Conservation (phyloP, 495 filamentous ascomycete species). For the Aspergillus mulundensis region DNA sequence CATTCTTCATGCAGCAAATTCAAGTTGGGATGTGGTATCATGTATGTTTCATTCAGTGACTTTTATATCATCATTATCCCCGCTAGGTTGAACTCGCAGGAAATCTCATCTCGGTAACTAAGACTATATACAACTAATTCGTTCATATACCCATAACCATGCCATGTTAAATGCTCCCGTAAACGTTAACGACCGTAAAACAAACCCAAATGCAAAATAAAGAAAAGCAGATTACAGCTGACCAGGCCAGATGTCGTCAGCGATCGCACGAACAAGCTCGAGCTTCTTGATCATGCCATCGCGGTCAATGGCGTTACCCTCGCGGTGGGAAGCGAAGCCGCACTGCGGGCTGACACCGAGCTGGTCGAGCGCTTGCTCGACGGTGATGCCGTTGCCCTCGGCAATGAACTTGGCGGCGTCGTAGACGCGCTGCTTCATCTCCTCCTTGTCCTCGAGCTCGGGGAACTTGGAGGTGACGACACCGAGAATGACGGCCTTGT, state of each 20-base stretch:
- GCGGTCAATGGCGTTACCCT: conserved; percentile 59
- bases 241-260: conserved; percentile 67
- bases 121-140: conserved; percentile 12
- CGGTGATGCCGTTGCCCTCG: conserved; percentile 57
- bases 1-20: no score
- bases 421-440: conserved; percentile 64
- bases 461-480: conserved; percentile 72
- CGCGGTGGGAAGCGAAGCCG: conserved; percentile 71
- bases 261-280: conserved; percentile 61
- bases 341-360: conserved; percentile 74
- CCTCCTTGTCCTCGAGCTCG: conserved; percentile 67
- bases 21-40: no score
- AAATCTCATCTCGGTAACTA: neutral
- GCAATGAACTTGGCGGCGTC: conserved; percentile 70
- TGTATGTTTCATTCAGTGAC: no score
- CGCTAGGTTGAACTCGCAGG: neutral
- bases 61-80: neutral
- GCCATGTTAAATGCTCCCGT: neutral
- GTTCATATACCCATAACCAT: neutral
- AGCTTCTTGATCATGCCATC: conserved; percentile 71
- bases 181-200: neutral
- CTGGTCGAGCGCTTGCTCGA: conserved; percentile 63
- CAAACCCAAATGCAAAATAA: neutral
- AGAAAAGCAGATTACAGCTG: conserved; percentile 37
- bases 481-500: conserved; percentile 74